Evolutionary conservation across 768 basidiomycete species (phyloP), one percentile per base, ranked within the genome.

Genomic region (Antrodiella citrinella): DNA sequence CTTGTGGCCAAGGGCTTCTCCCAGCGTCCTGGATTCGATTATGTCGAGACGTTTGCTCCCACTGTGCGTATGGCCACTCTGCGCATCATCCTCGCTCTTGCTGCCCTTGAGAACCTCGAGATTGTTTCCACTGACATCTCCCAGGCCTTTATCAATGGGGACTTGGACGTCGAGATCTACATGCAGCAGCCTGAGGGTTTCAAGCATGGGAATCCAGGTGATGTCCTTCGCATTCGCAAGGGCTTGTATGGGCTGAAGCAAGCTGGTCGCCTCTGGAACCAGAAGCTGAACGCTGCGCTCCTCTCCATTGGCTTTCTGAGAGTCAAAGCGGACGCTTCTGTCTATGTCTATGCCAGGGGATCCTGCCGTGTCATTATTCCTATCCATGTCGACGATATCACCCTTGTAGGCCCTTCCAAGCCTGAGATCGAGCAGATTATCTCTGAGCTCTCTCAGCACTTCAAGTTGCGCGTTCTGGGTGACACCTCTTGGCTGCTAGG

Each of bases 1-100:
- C 56, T 70, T 23, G 66, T 68, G 7, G 68, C 68, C 0, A 57
- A 65, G 44, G 70, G 71, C 0, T 70, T 59, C 53, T 50, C 60
- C 1, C 71, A 72, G 51, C 30, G 46, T 63, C 4, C 56, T 52
- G 11, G 65, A 68, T 3, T 26, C 26, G 47, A 68, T 53, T 70
- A 58, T 53, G 45, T 58, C n/a, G 62, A 63, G 11, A 69, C 61
- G 21, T 63, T 58, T 45, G 47, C 64, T 13, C 63, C 64, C n/a
- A 58, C 59, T 13, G 48, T 52, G 13, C 53, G 54, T 23, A 54
- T 57, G 23, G 46, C 51, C 2, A 56, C 64, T 7, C 41, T 67
- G 21, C 55, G 61, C 5, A 48, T 66, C 10, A 48, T 66, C 10
- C 52, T 68, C 11, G 61, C 62, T 0, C 20, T 64, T 13, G 61